Base-by-base conservation (phyloP, 1,284 basidiomycete genomes). In the Puccinia horiana region DNA sequence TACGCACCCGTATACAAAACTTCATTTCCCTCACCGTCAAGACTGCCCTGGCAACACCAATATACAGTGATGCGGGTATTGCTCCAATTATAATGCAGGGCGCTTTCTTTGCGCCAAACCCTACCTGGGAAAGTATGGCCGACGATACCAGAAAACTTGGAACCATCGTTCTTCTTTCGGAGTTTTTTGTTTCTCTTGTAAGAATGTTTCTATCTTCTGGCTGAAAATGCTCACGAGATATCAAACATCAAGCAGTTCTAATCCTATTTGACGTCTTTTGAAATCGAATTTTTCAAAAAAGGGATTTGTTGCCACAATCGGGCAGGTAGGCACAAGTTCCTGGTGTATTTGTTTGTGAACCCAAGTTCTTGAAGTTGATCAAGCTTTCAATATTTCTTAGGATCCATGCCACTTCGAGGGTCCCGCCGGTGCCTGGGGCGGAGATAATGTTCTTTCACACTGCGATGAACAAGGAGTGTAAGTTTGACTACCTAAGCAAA, bases 281-380 rank as follows among this genome's bases (percentile, higher is more conserved):
- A 9, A 29, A 58, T 26, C 56, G 44, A 47, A 52, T 26, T 35
- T 37, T 61, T 14, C 2, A 40, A 77, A 44, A 61, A n/a, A 77
- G 76, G 58, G 58, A 35, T 77, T 65, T 77, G 44, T 77, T 40
- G 76, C 76, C 37, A 77, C 76, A 44, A 77, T 77, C 32, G 76
- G 76, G 2, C 56, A 63, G 65, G 77, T 67, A 37, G 35, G 67
- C 40, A 1, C 37, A 23, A 23, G 29, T 1, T 37, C 74, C 9
- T 37, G 8, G 18, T 26, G 8, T n/a, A 54, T 29, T 40, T 8
- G 20, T 40, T 49, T 73, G 47, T 44, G 14, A 73, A 37, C 23
- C 63, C 37, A 73, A 23, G 29, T 29, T 18, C 42, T 56, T 42
- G 5, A 35, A 12, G 26, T 72, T 72, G 44, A 49, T 16, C n/a